These are phyloP conservation scores for Eucommia ulmoides DNA, from an alignment of 257 asterid genomes.

Conservation along the genomic window DNA sequence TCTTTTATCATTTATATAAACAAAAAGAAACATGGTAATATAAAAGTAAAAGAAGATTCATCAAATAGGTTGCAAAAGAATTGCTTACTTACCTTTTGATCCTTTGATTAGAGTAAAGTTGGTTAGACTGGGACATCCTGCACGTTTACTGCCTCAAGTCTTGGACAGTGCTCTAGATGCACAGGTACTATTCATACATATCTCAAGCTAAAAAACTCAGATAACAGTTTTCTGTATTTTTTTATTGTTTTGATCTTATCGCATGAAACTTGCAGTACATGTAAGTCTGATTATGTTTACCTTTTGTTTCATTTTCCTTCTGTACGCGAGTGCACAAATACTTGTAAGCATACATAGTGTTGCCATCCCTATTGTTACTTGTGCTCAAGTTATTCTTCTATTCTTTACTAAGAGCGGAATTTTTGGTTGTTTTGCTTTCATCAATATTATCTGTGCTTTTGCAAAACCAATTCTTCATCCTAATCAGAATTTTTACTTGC, in stretches of 20 bases:
- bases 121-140: conserved; percentile 97
- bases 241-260: background rate
- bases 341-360: no score
- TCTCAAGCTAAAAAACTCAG: conserved; percentile 8
- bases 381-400: no score
- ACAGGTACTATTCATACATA: conserved; percentile 41
- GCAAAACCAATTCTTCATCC: background rate
- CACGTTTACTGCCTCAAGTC: conserved; percentile 95
- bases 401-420: no score
- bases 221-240: conserved; percentile 5
- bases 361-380: no score
- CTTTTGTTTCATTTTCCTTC: background rate
- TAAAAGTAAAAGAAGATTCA: no score
- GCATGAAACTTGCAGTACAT: background rate
- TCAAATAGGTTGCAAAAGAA: background rate
- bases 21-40: no score
- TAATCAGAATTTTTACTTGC: conserved; percentile 1
- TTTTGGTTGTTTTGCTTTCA: conserved; percentile 3
- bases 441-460: conserved; percentile 1
- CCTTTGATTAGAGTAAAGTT: conserved; percentile 60
- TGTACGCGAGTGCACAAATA: no score
- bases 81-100: background rate
- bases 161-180: conserved; percentile 89
- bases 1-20: no score
- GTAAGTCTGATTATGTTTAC: background rate